Conservation (phyloP, 106 monocot species). For the Alisma plantagoaquatica region DNA sequence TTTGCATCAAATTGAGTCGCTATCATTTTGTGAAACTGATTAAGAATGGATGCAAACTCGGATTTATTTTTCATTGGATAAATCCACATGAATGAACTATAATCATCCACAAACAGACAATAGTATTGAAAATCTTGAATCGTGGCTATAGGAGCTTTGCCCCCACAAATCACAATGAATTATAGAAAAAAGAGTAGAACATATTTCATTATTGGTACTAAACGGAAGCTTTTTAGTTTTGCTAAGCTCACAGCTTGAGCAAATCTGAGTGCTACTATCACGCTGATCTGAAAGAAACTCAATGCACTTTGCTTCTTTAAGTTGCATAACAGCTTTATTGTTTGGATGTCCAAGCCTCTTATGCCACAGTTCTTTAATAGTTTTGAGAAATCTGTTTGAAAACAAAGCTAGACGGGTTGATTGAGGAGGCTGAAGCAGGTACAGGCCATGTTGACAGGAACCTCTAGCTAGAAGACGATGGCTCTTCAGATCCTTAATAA, state of each 20-base stretch:
- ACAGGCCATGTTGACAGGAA: background rate
- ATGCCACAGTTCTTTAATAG: no score
- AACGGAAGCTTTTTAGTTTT: background rate
- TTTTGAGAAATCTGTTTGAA: no score
- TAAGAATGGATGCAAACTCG: background rate
- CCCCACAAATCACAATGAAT: slow-evolving; percentile 12
- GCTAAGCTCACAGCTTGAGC: background rate
- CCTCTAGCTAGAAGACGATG: background rate
- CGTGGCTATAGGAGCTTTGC: background rate
- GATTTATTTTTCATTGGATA: background rate
- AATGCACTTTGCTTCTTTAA: no score
- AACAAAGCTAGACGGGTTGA: no score
- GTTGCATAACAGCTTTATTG: no score
- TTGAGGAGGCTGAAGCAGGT: no score
- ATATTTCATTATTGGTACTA: background rate
- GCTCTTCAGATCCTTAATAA: background rate
- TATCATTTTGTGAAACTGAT: background rate
- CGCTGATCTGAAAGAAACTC: no score
- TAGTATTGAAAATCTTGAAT: slow-evolving; percentile 2
- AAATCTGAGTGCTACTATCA: no score
- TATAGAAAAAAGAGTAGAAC: background rate
- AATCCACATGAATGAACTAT: no score
- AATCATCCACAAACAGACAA: no score
- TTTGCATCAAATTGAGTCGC: slow-evolving; percentile 2
- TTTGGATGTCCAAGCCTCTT: no score